Base-by-base conservation (phyloP, 352 stramenopile species). In the Phytophthora tentaculata region DNA sequence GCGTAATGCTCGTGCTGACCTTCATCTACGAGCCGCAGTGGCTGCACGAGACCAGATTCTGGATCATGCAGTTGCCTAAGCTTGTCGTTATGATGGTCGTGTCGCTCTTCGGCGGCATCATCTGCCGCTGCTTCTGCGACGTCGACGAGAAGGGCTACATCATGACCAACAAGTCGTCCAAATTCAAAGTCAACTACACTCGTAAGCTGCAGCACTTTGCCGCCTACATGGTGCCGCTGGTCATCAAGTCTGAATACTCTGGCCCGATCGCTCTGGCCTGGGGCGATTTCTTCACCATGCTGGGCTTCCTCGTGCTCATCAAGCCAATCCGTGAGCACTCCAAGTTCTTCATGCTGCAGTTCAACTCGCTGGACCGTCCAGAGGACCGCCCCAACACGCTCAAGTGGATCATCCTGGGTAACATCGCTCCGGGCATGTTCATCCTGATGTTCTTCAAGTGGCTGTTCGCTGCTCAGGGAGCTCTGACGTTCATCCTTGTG, bases 181-280 rank as follows among this genome's bases (percentile, higher is more conserved):
- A 59, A 32, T 95, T 95, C 79, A 95, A 95, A 71, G 88, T 95
- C 57, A 95, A 95, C 78, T 95, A 95, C 79, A 95, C 88, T 8
- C 83, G 88, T 19, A 95, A 95, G 74, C 67, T 95, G 43, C 86
- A 94, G 76, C 83, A 91, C 49, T 88, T 95, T 24, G 88, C 88
- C 0, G 88, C 88, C 8, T 95, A 94, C 70, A 81, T 94, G 71
- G 83, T 94, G 55, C 88, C 88, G 39, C 68, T 95, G 24, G 80
- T 94, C n/a, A 76, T 95, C 66, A 35, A 88, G 83, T 71, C 39
- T 7, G 53, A 60, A 9, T 60, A 51, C 43, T n/a, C 35, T 41
- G 53, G 53, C 13, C 35, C 39, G 24, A 23, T 60, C 28, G 53
- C 53, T 60, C 37, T 60, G 13, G 53, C 88, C 23, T 95, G 88